Base-by-base conservation (phyloP, 169 alveolate genomes). In the Cryptosporidium sp. region DNA sequence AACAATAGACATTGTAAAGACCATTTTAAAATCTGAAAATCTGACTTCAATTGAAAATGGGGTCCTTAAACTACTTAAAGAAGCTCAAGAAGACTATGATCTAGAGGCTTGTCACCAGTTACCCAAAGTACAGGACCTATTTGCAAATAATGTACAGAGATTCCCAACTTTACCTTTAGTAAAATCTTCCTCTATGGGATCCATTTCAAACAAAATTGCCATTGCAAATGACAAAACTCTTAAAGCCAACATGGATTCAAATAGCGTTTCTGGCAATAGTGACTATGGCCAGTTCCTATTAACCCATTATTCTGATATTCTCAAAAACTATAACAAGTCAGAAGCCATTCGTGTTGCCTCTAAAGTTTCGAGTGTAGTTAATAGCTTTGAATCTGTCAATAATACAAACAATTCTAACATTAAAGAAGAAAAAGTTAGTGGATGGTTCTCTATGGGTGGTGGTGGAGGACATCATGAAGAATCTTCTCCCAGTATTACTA, bases 211-310 rank as follows among this genome's bases (percentile, higher is more conserved):
- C 60, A 53, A 53, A 18, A 60, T 73, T 18, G 10, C 86, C 23
- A 56, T 37, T 7, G 86, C 86, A 56, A 31, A 73, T 56, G 86
- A 73, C 21, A 73, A 37, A 60, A 39, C 33, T 33, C 70, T 73
- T 33, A 73, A 73, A 42, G 70, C 70, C n/a, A 60, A 51, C 23
- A 37, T 73, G 4, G 86, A 73, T 31, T 60, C 39, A 14, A 73
- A 58, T 4, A 26, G 60, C 6, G 56, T 73, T 53, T 56, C 37
- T 1, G 5, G 35, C 35, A 65, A 33, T n/a, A n/a, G 5, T 14
- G 51, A 37, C 12, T n/a, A 10, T 29, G n/a, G 33, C 48, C 72
- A 37, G 51, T 65, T 33, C 72, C 52, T 65, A 14, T 33, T 65
- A 31, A 65, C 53, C 72, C 72, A 65, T 29, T 65, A 65, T 29